Conservation (phyloP, 306 rosid genomes). For the Vigna radiata region DNA sequence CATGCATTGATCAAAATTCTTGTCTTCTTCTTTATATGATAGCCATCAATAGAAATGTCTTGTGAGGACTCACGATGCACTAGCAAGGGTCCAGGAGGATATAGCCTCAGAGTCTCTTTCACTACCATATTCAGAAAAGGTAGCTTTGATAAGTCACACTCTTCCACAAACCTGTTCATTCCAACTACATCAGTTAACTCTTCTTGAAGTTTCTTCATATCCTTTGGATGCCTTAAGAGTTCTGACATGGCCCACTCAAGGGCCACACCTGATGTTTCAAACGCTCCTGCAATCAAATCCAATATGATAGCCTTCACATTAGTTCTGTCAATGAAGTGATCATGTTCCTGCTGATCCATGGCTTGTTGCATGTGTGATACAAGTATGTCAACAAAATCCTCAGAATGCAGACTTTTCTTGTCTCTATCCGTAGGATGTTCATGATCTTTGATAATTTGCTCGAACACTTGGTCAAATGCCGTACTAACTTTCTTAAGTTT, state of each 20-base stretch:
- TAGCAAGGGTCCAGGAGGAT: conserved; percentile 37
- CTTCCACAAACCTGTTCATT: conserved; percentile 38
- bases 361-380: neutral
- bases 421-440: neutral
- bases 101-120: conserved; percentile 46
- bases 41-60: conserved; percentile 38
- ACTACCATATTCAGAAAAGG: conserved; percentile 45
- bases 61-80: conserved; percentile 31
- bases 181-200: conserved; percentile 46
- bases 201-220: conserved; percentile 46
- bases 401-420: neutral
- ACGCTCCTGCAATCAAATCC: conserved; percentile 42
- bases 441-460: conserved; percentile 37
- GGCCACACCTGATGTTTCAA: neutral
- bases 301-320: conserved; percentile 46
- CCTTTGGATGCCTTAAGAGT: conserved; percentile 42
- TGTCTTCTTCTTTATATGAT: conserved; percentile 40
- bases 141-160: conserved; percentile 34
- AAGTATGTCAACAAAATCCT: conserved; percentile 39
- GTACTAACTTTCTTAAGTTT: conserved; percentile 18
- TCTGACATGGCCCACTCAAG: conserved; percentile 41
- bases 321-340: conserved; percentile 16
- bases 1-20: conserved; percentile 41
- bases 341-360: conserved; percentile 22
- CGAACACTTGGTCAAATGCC: conserved; percentile 38